Evolutionary conservation across 2,329 filamentous ascomycete species (phyloP).

Genomic region (Didymella lethalis): DNA sequence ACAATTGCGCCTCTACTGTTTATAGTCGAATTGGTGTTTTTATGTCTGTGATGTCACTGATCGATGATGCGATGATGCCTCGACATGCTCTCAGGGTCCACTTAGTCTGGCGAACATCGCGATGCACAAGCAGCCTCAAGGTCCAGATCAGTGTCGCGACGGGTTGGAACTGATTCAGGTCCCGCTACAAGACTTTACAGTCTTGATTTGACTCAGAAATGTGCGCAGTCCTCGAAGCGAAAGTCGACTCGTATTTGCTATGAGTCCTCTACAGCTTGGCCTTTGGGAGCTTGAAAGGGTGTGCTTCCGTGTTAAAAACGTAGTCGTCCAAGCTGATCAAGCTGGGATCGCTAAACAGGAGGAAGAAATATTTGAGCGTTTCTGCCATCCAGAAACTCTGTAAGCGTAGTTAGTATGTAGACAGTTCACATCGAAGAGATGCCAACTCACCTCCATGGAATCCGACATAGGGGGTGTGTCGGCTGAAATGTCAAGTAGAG

Average conservation of each 20-base stretch:
- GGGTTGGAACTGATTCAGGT: neutral
- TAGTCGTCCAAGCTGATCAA: slow-evolving; percentile 56
- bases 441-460: slow-evolving; percentile 53
- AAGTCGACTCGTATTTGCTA: neutral
- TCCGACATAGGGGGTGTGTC: slow-evolving; percentile 51
- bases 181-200: neutral
- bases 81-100: slow-evolving; percentile 12
- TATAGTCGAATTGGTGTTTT: neutral
- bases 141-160: neutral
- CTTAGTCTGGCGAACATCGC: slow-evolving; percentile 10
- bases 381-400: slow-evolving; percentile 60
- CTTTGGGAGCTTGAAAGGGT: slow-evolving; percentile 52
- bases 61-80: slow-evolving; percentile 14
- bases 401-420: slow-evolving; percentile 19
- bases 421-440: neutral
- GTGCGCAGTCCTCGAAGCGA: neutral
- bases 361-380: slow-evolving; percentile 60
- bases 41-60: slow-evolving; percentile 12
- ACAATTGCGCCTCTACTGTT: slow-evolving; percentile 8
- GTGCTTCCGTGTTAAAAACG: slow-evolving; percentile 60
- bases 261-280: slow-evolving; percentile 1
- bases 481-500: slow-evolving; percentile 54
- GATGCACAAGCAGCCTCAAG: slow-evolving; percentile 2
- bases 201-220: neutral
- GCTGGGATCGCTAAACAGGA: slow-evolving; percentile 55